phyloP scores from a whole-genome alignment of 2,329 filamentous ascomycete genomes.

The Pseudocercospora macadamiae region DNA sequence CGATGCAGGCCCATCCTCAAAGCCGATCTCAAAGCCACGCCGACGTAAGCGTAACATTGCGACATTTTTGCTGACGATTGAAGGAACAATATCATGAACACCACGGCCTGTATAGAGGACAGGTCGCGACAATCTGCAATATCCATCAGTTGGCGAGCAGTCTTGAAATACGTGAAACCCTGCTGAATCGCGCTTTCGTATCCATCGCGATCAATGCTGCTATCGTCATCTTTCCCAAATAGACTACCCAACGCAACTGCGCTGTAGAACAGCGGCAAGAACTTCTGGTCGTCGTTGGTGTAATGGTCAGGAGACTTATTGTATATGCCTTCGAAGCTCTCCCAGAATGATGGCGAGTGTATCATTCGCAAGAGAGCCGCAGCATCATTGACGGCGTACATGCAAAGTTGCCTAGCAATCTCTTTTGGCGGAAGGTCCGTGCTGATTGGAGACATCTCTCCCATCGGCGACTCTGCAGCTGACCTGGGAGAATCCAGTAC shows the following conservation, averaged over 20 bases:
- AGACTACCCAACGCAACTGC: slow-evolving; percentile 53
- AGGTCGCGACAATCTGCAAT: slow-evolving; percentile 58
- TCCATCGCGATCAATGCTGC: slow-evolving; percentile 41
- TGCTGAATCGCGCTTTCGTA: slow-evolving; percentile 53
- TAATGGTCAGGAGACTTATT: slow-evolving; percentile 59
- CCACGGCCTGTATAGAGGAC: slow-evolving; percentile 53
- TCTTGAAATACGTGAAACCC: slow-evolving; percentile 55
- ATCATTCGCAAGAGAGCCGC: slow-evolving; percentile 70
- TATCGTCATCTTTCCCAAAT: slow-evolving; percentile 47
- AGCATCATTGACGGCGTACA: slow-evolving; percentile 64
- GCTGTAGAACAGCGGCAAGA: slow-evolving; percentile 53
- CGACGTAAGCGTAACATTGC: slow-evolving; percentile 57
- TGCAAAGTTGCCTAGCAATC: slow-evolving; percentile 60
- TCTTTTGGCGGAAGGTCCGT: slow-evolving; percentile 68
- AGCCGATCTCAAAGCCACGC: slow-evolving; percentile 54
- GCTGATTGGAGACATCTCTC: slow-evolving; percentile 55
- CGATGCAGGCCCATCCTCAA: slow-evolving; percentile 56
- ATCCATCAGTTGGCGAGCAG: slow-evolving; percentile 53
- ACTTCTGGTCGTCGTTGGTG: slow-evolving; percentile 49
- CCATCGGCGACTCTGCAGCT: slow-evolving; percentile 65
- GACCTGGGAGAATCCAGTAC: slow-evolving; percentile 68
- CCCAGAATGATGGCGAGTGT: slow-evolving; percentile 80
- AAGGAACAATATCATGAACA: slow-evolving; percentile 58
- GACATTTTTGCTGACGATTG: slow-evolving; percentile 57
- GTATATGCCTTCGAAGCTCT: slow-evolving; percentile 76